Evolutionary conservation across 169 alveolate species (phyloP), one percentile per base, ranked within the genome.

Genomic region (Toxoplasma gondii): DNA sequence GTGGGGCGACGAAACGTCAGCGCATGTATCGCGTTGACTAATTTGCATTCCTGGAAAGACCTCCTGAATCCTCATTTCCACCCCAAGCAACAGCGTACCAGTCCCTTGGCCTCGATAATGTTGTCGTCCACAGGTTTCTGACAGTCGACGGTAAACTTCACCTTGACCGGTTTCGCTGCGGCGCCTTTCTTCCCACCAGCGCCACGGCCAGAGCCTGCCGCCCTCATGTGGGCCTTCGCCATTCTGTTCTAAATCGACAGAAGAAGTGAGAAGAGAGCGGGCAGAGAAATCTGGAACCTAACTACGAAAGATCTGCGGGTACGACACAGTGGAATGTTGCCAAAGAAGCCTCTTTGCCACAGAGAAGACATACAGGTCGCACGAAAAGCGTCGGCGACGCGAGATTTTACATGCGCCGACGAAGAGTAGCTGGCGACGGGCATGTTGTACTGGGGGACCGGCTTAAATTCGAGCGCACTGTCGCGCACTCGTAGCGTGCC

Each of bases 61-160:
- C 12, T 17, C 82, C 82, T 34, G 7, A 34, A 31, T 34, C 7
- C 41, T 4, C 58, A 49, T 4, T 49, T 49, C 58, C 12, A 49
- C 58, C 58, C 58, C 58, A 49, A 49, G 12, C 58, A 49, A n/a
- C 44, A 22, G 39, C 95, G 67, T 54, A 93, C 95, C 93, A 96
- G 94, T 81, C 95, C 96, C 83, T 93, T 69, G 54, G 95, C 94
- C 92, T 94, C 96, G 81, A 96, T 58, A 36, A 96, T 96, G 80
- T 93, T 94, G 95, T 96, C 97, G 22, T 96, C 96, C 17, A 92
- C 96, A 24, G 97, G 97, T 95, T 94, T 94, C 88, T 93, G 94
- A 95, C 97, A 96, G 82, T 96, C 97, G 54, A 96, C 94, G 19
- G 92, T 92, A 95, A 93, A 96, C 64, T 91, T 94, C 86, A 93